Conservation (phyloP, 345 rosid genomes). For the Rhodamnia rubescens region DNA sequence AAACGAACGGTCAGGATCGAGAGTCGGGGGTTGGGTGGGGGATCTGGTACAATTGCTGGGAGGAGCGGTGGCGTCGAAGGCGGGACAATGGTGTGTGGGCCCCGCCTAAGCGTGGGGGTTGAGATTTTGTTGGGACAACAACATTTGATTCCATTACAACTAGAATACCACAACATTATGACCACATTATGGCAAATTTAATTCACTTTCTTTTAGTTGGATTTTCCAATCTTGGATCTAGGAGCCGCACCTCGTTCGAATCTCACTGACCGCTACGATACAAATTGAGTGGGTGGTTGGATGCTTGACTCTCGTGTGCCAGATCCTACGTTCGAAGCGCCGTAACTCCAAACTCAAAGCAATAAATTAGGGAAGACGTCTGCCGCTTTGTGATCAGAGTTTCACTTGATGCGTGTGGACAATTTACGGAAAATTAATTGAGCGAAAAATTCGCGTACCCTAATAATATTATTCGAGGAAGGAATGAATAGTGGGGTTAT, state of each 20-base stretch:
- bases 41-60: background rate
- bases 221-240: too few species aligned
- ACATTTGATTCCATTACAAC: too few species aligned
- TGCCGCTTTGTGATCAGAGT: rapidly evolving
- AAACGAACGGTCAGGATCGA: background rate
- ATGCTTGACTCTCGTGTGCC: background rate
- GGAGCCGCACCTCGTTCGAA: too few species aligned
- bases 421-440: too few species aligned
- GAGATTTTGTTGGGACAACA: background rate
- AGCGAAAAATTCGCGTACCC: background rate
- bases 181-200: too few species aligned
- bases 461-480: background rate
- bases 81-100: background rate
- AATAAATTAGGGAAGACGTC: rapidly evolving
- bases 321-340: background rate
- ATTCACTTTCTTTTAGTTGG: too few species aligned
- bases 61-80: background rate
- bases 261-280: too few species aligned
- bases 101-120: background rate
- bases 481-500: background rate
- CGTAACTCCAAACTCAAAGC: background rate
- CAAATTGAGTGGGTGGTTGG: background rate
- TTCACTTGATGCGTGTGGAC: rapidly evolving
- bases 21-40: background rate
- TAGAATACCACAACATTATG: too few species aligned